phyloP scores from a whole-genome alignment of 2,329 filamentous ascomycete genomes.

The Pseudocercospora musae region DNA sequence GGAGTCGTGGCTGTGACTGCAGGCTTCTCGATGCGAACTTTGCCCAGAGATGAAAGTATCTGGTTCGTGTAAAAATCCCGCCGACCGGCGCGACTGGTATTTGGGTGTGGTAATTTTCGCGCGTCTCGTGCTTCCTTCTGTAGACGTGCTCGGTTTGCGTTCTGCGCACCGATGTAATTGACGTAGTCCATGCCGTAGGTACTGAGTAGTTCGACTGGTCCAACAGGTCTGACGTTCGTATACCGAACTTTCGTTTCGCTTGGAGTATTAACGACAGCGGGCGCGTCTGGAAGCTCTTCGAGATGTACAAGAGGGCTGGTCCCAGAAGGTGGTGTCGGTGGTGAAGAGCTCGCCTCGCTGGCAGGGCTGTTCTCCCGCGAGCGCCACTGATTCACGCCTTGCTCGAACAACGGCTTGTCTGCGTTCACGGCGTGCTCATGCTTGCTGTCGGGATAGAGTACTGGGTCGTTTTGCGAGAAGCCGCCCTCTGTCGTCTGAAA shows the following conservation, averaged over 20 bases:
- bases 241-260: not conserved
- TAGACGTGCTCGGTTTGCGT: constrained; percentile 15
- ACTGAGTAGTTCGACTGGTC: constrained; percentile 12
- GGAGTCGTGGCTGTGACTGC: not conserved
- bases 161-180: constrained; percentile 8
- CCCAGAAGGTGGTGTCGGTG: constrained; percentile 4
- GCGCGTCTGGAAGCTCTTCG: constrained; percentile 2
- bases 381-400: not conserved
- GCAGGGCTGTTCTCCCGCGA: constrained; percentile 4
- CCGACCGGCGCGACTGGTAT: not conserved
- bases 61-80: constrained; percentile 18
- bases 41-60: constrained; percentile 19
- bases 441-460: constrained; percentile 21
- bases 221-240: not conserved
- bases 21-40: constrained; percentile 16
- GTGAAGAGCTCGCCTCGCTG: constrained; percentile 3
- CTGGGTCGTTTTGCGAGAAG: constrained; percentile 18
- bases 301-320: constrained; percentile 5
- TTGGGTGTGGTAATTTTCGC: constrained; percentile 16
- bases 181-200: constrained; percentile 20
- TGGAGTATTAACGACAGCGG: not conserved
- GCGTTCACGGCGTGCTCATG: constrained; percentile 3
- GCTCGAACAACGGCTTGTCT: constrained; percentile 12
- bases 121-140: constrained; percentile 1
- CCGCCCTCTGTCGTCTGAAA: constrained; percentile 7